These are phyloP conservation scores for Penicillium sp. DNA, from an alignment of 2,329 filamentous ascomycete species.

Conservation along the genomic window DNA sequence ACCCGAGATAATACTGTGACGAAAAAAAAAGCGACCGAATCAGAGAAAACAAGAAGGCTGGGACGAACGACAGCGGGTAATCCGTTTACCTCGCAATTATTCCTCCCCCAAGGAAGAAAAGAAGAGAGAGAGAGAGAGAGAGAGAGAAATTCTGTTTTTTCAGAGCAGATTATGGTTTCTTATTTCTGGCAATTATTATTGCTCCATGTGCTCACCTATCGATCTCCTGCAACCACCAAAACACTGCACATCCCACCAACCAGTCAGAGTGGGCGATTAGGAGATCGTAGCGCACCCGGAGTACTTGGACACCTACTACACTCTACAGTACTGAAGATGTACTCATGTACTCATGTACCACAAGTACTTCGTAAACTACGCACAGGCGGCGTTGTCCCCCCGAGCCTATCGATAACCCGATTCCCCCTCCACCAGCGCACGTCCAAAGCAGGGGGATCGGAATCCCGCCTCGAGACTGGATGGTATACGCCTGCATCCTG, in stretches of 20 bases:
- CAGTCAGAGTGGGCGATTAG: background rate
- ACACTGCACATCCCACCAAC: background rate
- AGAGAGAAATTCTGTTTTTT: background rate
- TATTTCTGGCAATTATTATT: background rate
- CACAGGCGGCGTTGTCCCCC: slow-evolving; percentile 14
- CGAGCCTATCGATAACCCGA: slow-evolving; percentile 41
- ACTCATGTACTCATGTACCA: background rate
- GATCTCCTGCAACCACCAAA: slow-evolving; percentile 6
- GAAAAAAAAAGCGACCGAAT: slow-evolving; percentile 12
- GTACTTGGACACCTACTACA: background rate
- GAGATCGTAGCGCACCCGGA: background rate
- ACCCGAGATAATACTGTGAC: slow-evolving; percentile 5
- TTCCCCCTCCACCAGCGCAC: slow-evolving; percentile 36
- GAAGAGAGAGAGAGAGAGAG: background rate
- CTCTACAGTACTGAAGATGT: no score
- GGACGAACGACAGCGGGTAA: slow-evolving; percentile 22
- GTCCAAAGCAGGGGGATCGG: slow-evolving; percentile 14
- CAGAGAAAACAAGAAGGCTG: slow-evolving; percentile 26
- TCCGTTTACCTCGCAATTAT: slow-evolving; percentile 6
- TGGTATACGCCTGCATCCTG: background rate
- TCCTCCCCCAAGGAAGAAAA: background rate
- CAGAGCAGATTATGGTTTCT: background rate
- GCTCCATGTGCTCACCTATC: background rate
- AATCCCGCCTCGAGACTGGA: slow-evolving; percentile 2
- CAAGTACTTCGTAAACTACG: background rate